These are phyloP conservation scores for Nissolia schottii DNA, from an alignment of 306 rosid species.

Conservation along the genomic window DNA sequence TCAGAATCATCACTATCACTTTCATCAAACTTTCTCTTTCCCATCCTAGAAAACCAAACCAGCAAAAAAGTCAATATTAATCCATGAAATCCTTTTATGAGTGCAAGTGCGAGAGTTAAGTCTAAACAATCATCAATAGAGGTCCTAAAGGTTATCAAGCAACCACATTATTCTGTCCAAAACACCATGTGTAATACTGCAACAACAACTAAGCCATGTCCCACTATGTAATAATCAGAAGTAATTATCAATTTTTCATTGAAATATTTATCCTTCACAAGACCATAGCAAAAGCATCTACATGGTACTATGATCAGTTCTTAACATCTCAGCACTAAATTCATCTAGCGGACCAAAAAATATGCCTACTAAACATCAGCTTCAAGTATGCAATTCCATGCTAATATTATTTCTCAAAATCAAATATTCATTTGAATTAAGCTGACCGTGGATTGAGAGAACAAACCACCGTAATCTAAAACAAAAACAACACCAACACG, in stretches of 20 bases:
- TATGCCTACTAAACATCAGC: neutral
- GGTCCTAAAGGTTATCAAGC: neutral
- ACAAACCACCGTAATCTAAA: neutral
- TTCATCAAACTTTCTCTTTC: slow-evolving; percentile 63
- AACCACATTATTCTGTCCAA: neutral
- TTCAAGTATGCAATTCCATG: neutral
- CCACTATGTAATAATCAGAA: neutral
- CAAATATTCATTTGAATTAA: neutral
- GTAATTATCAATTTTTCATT: neutral
- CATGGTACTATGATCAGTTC: neutral
- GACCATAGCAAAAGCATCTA: neutral
- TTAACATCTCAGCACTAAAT: neutral
- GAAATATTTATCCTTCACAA: neutral
- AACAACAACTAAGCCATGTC: too few relatives aligned
- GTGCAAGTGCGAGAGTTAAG: neutral
- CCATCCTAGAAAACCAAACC: slow-evolving; percentile 61
- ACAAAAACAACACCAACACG: neutral
- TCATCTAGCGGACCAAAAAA: neutral
- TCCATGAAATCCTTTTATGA: neutral
- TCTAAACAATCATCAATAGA: too few relatives aligned
- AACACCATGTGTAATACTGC: neutral
- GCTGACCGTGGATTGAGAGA: neutral
- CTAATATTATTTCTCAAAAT: neutral
- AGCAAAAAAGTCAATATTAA: slow-evolving; percentile 26
- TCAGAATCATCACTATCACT: slow-evolving; percentile 70